Conservation (phyloP, 768 basidiomycete species). For the Pholiota molesta region DNA sequence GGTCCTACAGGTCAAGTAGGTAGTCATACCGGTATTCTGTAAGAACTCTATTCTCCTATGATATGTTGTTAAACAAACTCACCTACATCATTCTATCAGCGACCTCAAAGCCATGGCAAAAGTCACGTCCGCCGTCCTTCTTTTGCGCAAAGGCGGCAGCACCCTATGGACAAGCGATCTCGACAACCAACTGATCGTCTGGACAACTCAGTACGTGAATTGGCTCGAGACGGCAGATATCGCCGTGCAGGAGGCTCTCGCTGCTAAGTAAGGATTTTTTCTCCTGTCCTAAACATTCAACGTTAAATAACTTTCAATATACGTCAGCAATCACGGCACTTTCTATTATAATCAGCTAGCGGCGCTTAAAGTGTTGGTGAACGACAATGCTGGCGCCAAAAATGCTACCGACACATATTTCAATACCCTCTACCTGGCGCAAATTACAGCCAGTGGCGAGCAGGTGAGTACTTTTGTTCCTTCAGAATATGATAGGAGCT, state of each 20-base stretch:
- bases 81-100: slow-evolving; percentile 25
- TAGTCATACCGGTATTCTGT: slow-evolving; percentile 59
- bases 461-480: slow-evolving; percentile 38
- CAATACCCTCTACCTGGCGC: slow-evolving; percentile 46
- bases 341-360: slow-evolving; percentile 67
- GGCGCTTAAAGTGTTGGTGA: slow-evolving; percentile 55
- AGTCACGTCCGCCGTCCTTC: slow-evolving; percentile 52
- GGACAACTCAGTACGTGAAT: slow-evolving; percentile 52
- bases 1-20: slow-evolving; percentile 43
- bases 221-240: slow-evolving; percentile 58
- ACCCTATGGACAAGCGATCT: slow-evolving; percentile 57
- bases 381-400: slow-evolving; percentile 51
- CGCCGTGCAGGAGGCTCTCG: slow-evolving; percentile 46
- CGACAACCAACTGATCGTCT: slow-evolving; percentile 49
- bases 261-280: slow-evolving; percentile 48
- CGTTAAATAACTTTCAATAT: neutral
- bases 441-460: slow-evolving; percentile 61
- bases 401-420: slow-evolving; percentile 54
- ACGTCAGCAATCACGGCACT: slow-evolving; percentile 62
- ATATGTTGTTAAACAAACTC: neutral
- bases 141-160: slow-evolving; percentile 52
- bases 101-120: slow-evolving; percentile 65
- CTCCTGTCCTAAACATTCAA: neutral
- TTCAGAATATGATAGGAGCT: neutral
- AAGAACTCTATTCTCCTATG: slow-evolving; percentile 20